These are phyloP conservation scores for Penicillium macrosclerotiorum DNA, from an alignment of 495 filamentous ascomycete species.

Conservation along the genomic window DNA sequence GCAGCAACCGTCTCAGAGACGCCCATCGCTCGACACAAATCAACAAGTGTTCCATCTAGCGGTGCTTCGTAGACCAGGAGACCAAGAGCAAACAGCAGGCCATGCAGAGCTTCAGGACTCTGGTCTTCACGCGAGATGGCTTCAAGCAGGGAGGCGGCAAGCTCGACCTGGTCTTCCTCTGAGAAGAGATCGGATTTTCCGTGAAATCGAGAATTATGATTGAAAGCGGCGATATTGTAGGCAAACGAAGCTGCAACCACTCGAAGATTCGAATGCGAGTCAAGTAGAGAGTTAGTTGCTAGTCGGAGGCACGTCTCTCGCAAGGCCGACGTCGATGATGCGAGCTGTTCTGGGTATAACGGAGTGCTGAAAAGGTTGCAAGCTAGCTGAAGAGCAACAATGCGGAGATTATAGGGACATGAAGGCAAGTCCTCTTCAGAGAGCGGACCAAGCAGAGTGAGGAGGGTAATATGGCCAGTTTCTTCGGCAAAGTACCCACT, in stretches of 20 bases:
- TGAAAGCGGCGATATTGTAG: slow-evolving; percentile 74
- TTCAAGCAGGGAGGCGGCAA: slow-evolving; percentile 74
- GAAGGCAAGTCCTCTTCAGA: slow-evolving; percentile 45
- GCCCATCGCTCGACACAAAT: slow-evolving; percentile 72
- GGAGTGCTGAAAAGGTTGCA: slow-evolving; percentile 63
- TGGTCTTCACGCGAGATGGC: slow-evolving; percentile 65
- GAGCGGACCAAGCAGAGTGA: slow-evolving; percentile 57
- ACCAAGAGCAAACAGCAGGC: slow-evolving; percentile 70
- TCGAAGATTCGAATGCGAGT: slow-evolving; percentile 53
- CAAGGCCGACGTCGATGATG: slow-evolving; percentile 30
- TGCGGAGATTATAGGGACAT: slow-evolving; percentile 75
- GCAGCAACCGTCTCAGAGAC: slow-evolving; percentile 55
- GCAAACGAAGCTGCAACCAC: slow-evolving; percentile 79
- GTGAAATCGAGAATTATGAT: slow-evolving; percentile 61
- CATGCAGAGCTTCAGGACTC: slow-evolving; percentile 68
- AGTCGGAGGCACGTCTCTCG: slow-evolving; percentile 39
- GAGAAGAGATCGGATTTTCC: slow-evolving; percentile 57
- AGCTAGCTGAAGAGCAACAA: slow-evolving; percentile 68
- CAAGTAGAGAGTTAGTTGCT: slow-evolving; percentile 53
- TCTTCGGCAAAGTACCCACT: slow-evolving; percentile 85
- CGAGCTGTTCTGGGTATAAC: slow-evolving; percentile 47
- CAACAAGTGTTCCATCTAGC: slow-evolving; percentile 65
- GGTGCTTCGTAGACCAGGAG: slow-evolving; percentile 69
- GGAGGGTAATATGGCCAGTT: slow-evolving; percentile 57
- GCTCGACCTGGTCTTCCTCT: slow-evolving; percentile 71